A percentile compares a stretch with the other conserved stretches of the same genome.
Evolutionary conservation across 2,329 filamentous ascomycete genomes (phyloP).

Genomic region (Dactylellina haptotyla): DNA sequence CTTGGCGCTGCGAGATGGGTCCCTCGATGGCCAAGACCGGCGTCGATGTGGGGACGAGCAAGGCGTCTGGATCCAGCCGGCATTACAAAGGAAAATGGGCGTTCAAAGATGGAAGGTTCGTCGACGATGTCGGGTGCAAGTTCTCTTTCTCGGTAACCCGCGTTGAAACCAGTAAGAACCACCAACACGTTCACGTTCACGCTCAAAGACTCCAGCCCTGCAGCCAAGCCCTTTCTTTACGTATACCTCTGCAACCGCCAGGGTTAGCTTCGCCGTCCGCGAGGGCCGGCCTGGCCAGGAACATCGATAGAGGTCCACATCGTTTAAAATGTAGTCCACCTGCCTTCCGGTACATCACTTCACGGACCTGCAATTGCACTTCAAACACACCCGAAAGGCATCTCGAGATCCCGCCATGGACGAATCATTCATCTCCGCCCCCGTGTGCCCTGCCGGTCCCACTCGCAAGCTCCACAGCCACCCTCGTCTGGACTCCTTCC

Average conservation of each 20-base stretch:
- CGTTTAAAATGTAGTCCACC: slow-evolving; percentile 19
- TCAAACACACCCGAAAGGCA: slow-evolving; percentile 19
- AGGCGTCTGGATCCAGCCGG: neutral
- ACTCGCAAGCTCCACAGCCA: slow-evolving; percentile 47
- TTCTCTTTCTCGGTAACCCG: slow-evolving; percentile 38
- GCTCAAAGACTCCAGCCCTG: slow-evolving; percentile 7
- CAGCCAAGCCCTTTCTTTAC: slow-evolving; percentile 40
- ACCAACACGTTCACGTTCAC: slow-evolving; percentile 34
- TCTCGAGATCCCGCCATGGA: no score
- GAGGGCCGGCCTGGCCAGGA: neutral
- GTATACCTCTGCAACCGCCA: slow-evolving; percentile 44
- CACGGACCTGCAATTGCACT: slow-evolving; percentile 39
- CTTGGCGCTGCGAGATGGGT: neutral
- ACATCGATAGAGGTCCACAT: slow-evolving; percentile 13
- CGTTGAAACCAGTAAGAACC: slow-evolving; percentile 35
- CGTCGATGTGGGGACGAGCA: neutral
- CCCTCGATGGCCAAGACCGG: neutral
- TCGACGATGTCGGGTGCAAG: slow-evolving; percentile 26
- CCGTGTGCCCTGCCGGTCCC: slow-evolving; percentile 50
- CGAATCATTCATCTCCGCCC: slow-evolving; percentile 40
- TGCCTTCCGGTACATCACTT: slow-evolving; percentile 6
- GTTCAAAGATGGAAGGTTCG: neutral
- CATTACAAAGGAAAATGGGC: neutral
- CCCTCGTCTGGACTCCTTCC: slow-evolving; percentile 58
- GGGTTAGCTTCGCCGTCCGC: slow-evolving; percentile 39